Evolutionary conservation across 208 protist species (phyloP).

Genomic region (Trypanosoma lewisi): DNA sequence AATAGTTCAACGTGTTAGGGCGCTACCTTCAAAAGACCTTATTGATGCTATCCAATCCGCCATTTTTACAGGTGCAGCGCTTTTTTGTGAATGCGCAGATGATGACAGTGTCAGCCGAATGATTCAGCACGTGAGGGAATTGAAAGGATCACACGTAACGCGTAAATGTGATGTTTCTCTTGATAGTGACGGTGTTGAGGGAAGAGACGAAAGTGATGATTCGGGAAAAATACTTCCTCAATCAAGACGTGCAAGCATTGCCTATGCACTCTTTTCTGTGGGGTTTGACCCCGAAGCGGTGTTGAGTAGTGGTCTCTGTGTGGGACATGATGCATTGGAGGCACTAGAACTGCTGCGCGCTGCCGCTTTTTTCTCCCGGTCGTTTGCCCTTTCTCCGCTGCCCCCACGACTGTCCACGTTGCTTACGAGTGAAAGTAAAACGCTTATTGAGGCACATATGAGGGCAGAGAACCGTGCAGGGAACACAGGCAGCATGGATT

Average conservation of each 20-base stretch:
- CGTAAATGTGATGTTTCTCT: neutral
- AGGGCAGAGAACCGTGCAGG: conserved; percentile 13
- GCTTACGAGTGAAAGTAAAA: conserved; percentile 14
- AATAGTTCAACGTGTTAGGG: conserved; percentile 14
- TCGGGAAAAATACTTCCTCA: conserved; percentile 18
- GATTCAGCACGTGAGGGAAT: neutral
- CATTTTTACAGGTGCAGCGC: conserved; percentile 23
- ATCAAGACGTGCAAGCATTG: conserved; percentile 29
- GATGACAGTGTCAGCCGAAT: conserved; percentile 7
- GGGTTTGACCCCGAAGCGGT: conserved; percentile 57
- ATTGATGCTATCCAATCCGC: conserved; percentile 12
- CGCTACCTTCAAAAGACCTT: conserved; percentile 22
- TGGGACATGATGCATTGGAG: conserved; percentile 43
- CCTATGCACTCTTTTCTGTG: conserved; percentile 55
- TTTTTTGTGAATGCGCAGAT: conserved; percentile 26
- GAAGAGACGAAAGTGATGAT: neutral
- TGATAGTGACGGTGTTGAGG: neutral
- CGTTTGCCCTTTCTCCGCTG: conserved; percentile 34
- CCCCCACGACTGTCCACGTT: conserved; percentile 37
- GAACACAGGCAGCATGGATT: neutral
- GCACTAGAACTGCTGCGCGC: conserved; percentile 39
- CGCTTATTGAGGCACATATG: conserved; percentile 24
- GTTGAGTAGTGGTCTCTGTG: conserved; percentile 56
- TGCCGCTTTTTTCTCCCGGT: conserved; percentile 43
- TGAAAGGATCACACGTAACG: neutral